A percentile compares a stretch with the other conserved stretches of the same genome.
Evolutionary conservation across 176 grass and related monocot species (phyloP).

Genomic region (Phragmites australis): DNA sequence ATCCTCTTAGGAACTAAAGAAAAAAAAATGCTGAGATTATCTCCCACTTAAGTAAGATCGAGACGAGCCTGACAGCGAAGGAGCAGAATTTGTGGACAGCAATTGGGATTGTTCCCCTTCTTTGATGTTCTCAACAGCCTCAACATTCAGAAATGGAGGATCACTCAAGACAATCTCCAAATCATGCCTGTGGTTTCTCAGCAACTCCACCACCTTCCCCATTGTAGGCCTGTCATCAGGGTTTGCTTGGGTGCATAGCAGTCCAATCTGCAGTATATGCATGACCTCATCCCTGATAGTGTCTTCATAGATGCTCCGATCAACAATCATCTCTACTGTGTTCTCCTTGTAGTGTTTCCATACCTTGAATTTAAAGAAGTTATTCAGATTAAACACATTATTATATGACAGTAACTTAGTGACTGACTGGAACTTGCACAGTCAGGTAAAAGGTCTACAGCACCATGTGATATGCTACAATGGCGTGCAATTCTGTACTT

Average conservation of each 20-base stretch:
- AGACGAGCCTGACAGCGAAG: constrained; percentile 55
- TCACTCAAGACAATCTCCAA: constrained; percentile 60
- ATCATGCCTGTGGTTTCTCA: constrained; percentile 59
- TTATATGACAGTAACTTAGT: background rate
- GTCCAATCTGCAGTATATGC: constrained; percentile 63
- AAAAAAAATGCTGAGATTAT: constrained; percentile 34
- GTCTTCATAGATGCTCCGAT: constrained; percentile 60
- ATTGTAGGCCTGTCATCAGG: constrained; percentile 64
- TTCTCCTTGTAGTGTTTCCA: constrained; percentile 72
- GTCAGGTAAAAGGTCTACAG: background rate
- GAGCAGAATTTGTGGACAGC: constrained; percentile 49
- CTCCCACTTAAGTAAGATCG: constrained; percentile 65
- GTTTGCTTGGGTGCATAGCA: constrained; percentile 65
- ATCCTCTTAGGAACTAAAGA: background rate
- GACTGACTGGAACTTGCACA: background rate
- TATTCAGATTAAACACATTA: constrained; percentile 36
- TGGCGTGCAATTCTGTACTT: background rate
- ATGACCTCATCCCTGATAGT: constrained; percentile 50
- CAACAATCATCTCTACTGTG: constrained; percentile 47
- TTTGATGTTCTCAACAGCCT: constrained; percentile 48
- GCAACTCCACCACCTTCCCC: constrained; percentile 73
- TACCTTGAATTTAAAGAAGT: constrained; percentile 51
- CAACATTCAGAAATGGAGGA: constrained; percentile 67
- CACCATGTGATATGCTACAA: background rate
- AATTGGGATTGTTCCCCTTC: constrained; percentile 52